A percentile compares a stretch with the other conserved stretches of the same genome.
phyloP scores from a whole-genome alignment of 1,284 basidiomycete species.

The Ceratobasidium papillatum region DNA sequence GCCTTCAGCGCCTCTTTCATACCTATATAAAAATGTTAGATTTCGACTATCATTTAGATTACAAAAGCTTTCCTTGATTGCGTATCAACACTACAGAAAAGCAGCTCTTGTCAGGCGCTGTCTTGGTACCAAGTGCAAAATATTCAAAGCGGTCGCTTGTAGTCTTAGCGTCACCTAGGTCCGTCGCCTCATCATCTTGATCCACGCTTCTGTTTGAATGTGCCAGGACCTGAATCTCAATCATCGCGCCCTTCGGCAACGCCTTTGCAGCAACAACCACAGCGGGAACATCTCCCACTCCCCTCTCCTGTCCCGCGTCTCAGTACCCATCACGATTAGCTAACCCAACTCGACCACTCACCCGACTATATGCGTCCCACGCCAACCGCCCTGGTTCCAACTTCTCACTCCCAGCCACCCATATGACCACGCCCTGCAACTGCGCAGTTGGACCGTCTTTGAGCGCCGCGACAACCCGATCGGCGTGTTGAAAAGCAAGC shows the following conservation, averaged over 20 bases:
- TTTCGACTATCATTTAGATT: too few relatives aligned
- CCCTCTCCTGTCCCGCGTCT: slow-evolving; percentile 40
- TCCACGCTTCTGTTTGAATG: slow-evolving; percentile 50
- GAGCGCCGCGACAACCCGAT: slow-evolving; percentile 70
- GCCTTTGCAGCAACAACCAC: slow-evolving; percentile 74
- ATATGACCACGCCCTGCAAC: slow-evolving; percentile 76
- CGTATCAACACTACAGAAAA: neutral
- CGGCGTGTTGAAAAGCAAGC: slow-evolving; percentile 82
- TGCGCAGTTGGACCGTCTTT: slow-evolving; percentile 63
- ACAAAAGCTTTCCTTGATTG: neutral
- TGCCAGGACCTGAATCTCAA: slow-evolving; percentile 58
- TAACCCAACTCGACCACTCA: slow-evolving; percentile 42
- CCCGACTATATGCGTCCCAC: slow-evolving; percentile 52
- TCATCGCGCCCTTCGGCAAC: slow-evolving; percentile 76
- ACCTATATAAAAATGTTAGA: neutral
- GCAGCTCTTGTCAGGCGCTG: neutral
- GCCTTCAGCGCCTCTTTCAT: neutral
- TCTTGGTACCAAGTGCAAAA: neutral
- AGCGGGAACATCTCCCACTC: slow-evolving; percentile 56
- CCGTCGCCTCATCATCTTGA: neutral
- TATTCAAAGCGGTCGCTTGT: neutral
- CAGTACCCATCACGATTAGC: neutral
- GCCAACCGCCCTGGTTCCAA: slow-evolving; percentile 56
- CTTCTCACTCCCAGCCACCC: slow-evolving; percentile 62
- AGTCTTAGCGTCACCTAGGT: neutral